A percentile compares a stretch with the other conserved stretches of the same genome.
These are phyloP conservation scores for Cryptosporidium baileyi DNA, from an alignment of 169 alveolate species.

Conservation along the genomic window DNA sequence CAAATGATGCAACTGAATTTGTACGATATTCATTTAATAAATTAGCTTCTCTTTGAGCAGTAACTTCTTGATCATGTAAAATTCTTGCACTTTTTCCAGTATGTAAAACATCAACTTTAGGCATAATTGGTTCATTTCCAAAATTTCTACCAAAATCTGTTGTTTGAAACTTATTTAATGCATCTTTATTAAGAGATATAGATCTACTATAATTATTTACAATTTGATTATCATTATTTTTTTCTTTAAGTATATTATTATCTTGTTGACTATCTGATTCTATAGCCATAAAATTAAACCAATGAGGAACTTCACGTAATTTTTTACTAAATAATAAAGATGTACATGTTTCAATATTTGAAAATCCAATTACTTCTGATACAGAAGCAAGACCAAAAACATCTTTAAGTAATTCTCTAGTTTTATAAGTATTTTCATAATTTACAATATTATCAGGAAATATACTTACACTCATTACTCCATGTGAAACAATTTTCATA, in stretches of 20 bases:
- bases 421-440: neutral
- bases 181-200: slow-evolving; percentile 5
- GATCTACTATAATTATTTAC: neutral
- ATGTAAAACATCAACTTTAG: slow-evolving; percentile 56
- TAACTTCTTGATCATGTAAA: slow-evolving; percentile 61
- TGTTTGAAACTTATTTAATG: neutral
- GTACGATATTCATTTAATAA: slow-evolving; percentile 8
- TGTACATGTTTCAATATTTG: slow-evolving; percentile 65
- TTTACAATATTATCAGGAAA: neutral
- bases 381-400: slow-evolving; percentile 52
- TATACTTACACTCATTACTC: slow-evolving; percentile 24
- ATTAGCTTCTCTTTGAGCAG: slow-evolving; percentile 66
- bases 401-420: slow-evolving; percentile 43
- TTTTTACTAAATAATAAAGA: slow-evolving; percentile 10
- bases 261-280: slow-evolving; percentile 42
- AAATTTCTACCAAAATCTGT: neutral
- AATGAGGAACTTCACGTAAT: slow-evolving; percentile 35
- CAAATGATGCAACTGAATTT: slow-evolving; percentile 3
- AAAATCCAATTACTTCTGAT: slow-evolving; percentile 52
- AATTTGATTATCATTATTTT: neutral
- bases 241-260: neutral
- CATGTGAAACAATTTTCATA: slow-evolving; percentile 32
- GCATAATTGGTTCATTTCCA: neutral
- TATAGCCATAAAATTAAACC: slow-evolving; percentile 42
- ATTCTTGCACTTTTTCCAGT: slow-evolving; percentile 63